These are phyloP conservation scores for Yamadazyma diddensiae DNA, from an alignment of 1,139 yeast genomes.

Conservation along the genomic window DNA sequence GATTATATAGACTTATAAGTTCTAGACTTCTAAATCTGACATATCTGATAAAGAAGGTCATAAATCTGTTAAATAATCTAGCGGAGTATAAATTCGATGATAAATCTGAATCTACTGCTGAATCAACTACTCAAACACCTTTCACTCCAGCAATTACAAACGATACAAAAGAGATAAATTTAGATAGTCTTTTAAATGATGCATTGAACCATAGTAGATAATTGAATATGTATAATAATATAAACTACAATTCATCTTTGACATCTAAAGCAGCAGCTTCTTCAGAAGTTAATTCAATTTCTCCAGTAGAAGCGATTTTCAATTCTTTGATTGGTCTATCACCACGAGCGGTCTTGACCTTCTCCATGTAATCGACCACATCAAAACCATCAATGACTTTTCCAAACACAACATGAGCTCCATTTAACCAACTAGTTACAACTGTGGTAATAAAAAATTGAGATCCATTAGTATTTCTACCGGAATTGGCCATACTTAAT, in stretches of 20 bases:
- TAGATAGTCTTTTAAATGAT: slow-evolving; percentile 10
- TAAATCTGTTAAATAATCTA: slow-evolving; percentile 34
- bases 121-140: slow-evolving; percentile 10
- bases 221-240: background rate
- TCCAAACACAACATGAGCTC: slow-evolving; percentile 78
- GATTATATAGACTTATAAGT: slow-evolving; percentile 37
- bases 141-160: slow-evolving; percentile 9
- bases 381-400: slow-evolving; percentile 70
- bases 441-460: slow-evolving; percentile 67
- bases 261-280: slow-evolving; percentile 12
- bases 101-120: slow-evolving; percentile 12
- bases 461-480: slow-evolving; percentile 60
- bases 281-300: slow-evolving; percentile 27
- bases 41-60: slow-evolving; percentile 34
- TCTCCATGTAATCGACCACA: slow-evolving; percentile 54
- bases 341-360: slow-evolving; percentile 45
- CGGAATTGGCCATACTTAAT: slow-evolving; percentile 65
- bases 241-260: slow-evolving; percentile 30
- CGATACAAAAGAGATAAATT: slow-evolving; percentile 8
- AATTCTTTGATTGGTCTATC: slow-evolving; percentile 55
- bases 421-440: slow-evolving; percentile 62
- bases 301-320: slow-evolving; percentile 49
- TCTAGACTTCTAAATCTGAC: slow-evolving; percentile 39
- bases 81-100: slow-evolving; percentile 35
- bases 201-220: slow-evolving; percentile 6